phyloP scores from a whole-genome alignment of 1,139 yeast species.

The Komagataea norvegica region DNA sequence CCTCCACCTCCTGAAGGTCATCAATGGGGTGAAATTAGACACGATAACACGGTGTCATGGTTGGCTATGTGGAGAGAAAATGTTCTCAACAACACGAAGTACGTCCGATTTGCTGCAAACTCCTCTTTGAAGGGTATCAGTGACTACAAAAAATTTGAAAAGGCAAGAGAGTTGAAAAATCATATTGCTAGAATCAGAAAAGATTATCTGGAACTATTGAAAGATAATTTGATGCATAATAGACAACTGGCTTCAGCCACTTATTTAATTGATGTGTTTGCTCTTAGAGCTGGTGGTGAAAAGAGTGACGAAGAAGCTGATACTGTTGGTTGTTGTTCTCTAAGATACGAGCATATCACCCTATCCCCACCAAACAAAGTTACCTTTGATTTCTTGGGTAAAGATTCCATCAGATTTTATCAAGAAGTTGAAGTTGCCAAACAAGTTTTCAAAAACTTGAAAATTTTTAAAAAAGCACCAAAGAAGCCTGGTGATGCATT shows the following conservation, averaged over 20 bases:
- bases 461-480: conserved; percentile 82
- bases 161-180: conserved; percentile 76
- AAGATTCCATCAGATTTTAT: conserved; percentile 86
- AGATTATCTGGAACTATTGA: conserved; percentile 69
- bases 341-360: conserved; percentile 84
- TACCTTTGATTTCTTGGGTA: conserved; percentile 92
- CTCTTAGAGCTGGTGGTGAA: conserved; percentile 97
- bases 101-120: conserved; percentile 87
- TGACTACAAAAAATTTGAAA: conserved; percentile 88
- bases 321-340: conserved; percentile 96
- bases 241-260: conserved; percentile 95
- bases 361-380: conserved; percentile 83
- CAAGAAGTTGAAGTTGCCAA: conserved; percentile 89
- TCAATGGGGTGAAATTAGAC: conserved; percentile 82
- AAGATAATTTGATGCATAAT: conserved; percentile 73
- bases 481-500: conserved; percentile 89
- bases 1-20: conserved; percentile 90
- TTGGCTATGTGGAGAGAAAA: conserved; percentile 97
- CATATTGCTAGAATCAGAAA: conserved; percentile 69
- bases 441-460: conserved; percentile 84
- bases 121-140: conserved; percentile 89
- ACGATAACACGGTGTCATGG: conserved; percentile 93
- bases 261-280: conserved; percentile 88
- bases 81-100: conserved; percentile 76
- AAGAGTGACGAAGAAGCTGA: conserved; percentile 97